Evolutionary conservation across 2,329 filamentous ascomycete genomes (phyloP).

Genomic region (Nothophaeocryptopus gaeumannii): DNA sequence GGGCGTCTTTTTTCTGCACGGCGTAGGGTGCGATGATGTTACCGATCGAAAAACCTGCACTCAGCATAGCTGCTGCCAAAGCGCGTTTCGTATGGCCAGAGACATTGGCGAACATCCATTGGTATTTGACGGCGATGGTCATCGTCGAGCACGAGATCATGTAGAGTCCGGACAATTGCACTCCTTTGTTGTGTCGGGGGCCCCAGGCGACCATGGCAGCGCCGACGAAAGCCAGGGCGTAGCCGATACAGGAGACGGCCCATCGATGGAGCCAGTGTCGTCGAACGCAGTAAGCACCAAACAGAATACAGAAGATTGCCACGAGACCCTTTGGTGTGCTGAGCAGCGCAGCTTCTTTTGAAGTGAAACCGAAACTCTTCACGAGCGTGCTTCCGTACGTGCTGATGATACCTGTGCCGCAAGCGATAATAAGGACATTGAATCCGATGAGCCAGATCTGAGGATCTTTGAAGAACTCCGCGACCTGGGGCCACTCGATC

Average conservation of each 20-base stretch:
- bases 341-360: constrained; percentile 32
- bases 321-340: constrained; percentile 60
- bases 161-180: constrained; percentile 42
- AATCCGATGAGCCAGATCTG: constrained; percentile 35
- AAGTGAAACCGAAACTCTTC: constrained; percentile 31
- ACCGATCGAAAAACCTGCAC: constrained; percentile 34
- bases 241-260: constrained; percentile 23
- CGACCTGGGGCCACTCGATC: constrained; percentile 53
- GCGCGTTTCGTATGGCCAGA: constrained; percentile 66
- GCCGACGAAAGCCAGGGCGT: constrained; percentile 18
- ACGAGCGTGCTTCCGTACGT: constrained; percentile 36
- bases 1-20: constrained; percentile 38
- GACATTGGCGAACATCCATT: constrained; percentile 50
- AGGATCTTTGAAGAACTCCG: constrained; percentile 60
- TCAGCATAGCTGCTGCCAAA: constrained; percentile 55
- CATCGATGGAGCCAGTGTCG: constrained; percentile 26
- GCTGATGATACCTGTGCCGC: constrained; percentile 43
- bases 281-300: constrained; percentile 7
- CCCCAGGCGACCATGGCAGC: constrained; percentile 31
- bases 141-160: constrained; percentile 37
- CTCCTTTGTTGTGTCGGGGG: constrained; percentile 42
- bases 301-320: constrained; percentile 37
- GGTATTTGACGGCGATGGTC: constrained; percentile 15
- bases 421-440: constrained; percentile 23
- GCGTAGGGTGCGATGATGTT: constrained; percentile 43